Evolutionary conservation across 202 grass and related monocot genomes (phyloP).

Genomic region (Bolboschoenoplectus hybrid): DNA sequence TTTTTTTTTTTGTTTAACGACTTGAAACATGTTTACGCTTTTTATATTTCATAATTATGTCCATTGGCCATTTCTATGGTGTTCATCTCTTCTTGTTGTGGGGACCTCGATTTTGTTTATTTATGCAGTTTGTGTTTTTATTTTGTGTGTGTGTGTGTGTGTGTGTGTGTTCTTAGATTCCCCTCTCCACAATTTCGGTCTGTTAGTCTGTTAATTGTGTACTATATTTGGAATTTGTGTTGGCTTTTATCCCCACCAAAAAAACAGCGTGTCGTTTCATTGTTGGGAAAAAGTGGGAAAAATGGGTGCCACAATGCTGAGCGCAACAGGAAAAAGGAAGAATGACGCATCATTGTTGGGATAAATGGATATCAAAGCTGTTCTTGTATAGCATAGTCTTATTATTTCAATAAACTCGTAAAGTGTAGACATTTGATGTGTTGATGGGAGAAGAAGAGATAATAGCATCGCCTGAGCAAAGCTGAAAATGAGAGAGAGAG

Average conservation of each 20-base stretch:
- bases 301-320: neutral
- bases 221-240: neutral
- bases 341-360: too few species aligned
- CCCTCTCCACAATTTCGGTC: neutral
- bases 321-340: neutral
- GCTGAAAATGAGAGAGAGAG: neutral
- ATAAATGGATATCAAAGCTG: neutral
- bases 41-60: slow-evolving; percentile 26
- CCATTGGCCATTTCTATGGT: slow-evolving; percentile 27
- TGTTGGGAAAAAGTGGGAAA: too few species aligned
- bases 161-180: neutral
- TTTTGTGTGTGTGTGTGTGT: neutral
- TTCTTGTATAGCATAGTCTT: neutral
- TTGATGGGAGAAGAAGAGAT: neutral
- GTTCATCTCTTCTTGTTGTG: slow-evolving; percentile 30
- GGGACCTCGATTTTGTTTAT: slow-evolving; percentile 6
- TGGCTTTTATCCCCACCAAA: neutral
- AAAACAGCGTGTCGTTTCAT: too few species aligned
- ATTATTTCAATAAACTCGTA: neutral
- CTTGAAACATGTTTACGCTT: slow-evolving; percentile 33
- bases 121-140: neutral
- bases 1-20: slow-evolving; percentile 39
- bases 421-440: neutral
- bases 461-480: neutral
- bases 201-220: neutral